Base-by-base conservation (phyloP, 495 filamentous ascomycete species). In the Cairneyella variabilis region DNA sequence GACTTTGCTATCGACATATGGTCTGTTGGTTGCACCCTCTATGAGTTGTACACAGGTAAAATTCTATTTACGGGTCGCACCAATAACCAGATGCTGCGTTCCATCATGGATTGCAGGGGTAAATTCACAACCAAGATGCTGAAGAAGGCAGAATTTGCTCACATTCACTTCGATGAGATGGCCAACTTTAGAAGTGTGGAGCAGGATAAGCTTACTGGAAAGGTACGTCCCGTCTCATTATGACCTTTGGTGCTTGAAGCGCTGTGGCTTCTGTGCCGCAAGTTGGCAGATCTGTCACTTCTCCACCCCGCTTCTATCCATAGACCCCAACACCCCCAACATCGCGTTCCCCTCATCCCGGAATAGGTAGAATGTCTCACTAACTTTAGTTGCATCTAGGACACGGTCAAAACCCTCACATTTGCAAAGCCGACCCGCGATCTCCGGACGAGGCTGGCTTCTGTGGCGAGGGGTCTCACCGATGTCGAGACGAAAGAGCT, bases 71-170 rank as follows among this genome's bases (percentile, higher is more conserved):
- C 86, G 2, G 93, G 95, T 40, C 83, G 87, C 50, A 91, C 88
- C 72, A 98, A 98, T 75, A 97, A 98, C 65, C 90, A 95, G 67
- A 97, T 97, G 93, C 79, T 98, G 12, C 84, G 86, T 50, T 85
- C 88, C 12, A 93, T 98, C 61, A 93, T 96, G 85, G 95, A 97
- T 64, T 92, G 91, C 60, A 85, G 95, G 36, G 93, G 95, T 68
- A 95, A 91, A 68, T 86, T 96, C 63, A 89, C 85, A 52, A 82
- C 83, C 34, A 96, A 95, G 71, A 72, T 96, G 44, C 83, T 96
- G 47, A 88, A 86, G 40, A 85, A 84, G 38, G 88, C 90, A 8
- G 74, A 88, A 28, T 76, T 92, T 54, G 78, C 83, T 1, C 71
- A 75, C 38, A 70, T 84, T 60, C 89, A 97, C 71, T 97, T 96